These are phyloP conservation scores for Giardia muris DNA, from an alignment of 208 protist genomes.

Conservation along the genomic window DNA sequence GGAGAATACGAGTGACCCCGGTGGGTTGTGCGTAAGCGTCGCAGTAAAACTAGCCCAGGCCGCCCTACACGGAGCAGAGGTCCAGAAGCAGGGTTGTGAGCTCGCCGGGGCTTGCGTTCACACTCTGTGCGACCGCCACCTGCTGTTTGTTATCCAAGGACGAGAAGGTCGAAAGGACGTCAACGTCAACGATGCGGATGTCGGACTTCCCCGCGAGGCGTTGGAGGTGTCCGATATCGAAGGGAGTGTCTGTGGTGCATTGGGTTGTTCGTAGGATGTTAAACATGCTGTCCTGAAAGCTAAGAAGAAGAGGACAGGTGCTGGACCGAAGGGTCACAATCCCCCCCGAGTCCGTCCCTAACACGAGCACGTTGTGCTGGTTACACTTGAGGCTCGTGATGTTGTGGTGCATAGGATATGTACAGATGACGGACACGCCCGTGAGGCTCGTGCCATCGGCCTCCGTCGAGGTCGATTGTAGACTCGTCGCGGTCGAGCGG, in stretches of 20 bases:
- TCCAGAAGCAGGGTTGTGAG: too few relatives aligned
- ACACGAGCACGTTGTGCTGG: neutral
- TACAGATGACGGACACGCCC: neutral
- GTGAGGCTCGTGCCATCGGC: neutral
- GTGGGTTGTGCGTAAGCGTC: too few relatives aligned
- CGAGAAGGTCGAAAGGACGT: neutral
- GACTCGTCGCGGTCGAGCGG: neutral
- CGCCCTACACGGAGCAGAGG: too few relatives aligned
- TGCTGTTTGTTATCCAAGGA: neutral
- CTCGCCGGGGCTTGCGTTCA: too few relatives aligned
- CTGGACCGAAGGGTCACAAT: neutral
- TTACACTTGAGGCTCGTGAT: neutral
- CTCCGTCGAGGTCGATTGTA: neutral
- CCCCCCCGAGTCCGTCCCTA: neutral
- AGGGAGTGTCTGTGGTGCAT: neutral
- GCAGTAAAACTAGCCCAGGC: too few relatives aligned
- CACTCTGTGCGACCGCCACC: neutral
- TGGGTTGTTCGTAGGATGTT: neutral
- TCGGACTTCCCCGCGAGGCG: neutral
- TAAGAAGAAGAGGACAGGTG: neutral
- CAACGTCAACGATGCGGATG: neutral
- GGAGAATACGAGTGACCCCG: too few relatives aligned
- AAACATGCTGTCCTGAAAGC: neutral
- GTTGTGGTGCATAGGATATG: neutral
- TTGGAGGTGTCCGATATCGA: neutral